Base-by-base conservation (phyloP, 1,284 basidiomycete species). In the Moesziomyces globuligerus region DNA sequence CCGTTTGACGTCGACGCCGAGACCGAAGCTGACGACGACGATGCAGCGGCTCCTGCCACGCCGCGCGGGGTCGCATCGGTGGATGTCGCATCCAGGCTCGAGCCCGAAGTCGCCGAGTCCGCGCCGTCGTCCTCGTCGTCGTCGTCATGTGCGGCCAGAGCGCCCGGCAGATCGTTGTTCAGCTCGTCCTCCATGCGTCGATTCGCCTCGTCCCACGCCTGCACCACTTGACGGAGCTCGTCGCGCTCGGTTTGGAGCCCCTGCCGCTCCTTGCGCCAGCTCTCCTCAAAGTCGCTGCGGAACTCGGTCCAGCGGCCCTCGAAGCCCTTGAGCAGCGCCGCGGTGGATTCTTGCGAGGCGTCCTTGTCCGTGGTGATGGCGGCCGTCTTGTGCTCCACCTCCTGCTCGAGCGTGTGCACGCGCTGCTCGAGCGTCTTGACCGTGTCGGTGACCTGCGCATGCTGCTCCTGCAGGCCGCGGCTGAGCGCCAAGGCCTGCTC, bases 241-340 rank as follows among this genome's bases (percentile, higher is more conserved):
- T 91, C 90, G 3, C 92, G 86, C 83, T 96, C 94, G 23, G 87
- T 85, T 7, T 86, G 86, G 92, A 93, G 93, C 47, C 90, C 90
- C 72, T 91, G 89, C 67, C 90, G 87, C 41, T 93, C 89, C 54
- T 85, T 84, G 49, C 70, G 71, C 79, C 81, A 83, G 18, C 74
- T 73, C 32, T 74, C 72, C 61, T 84, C 83, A 34, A 84, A 79
- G 51, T 70, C 61, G 23, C 68, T 67, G 42, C 76, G 81, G 86
- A 86, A 87, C 8, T 80, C 79, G 28, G 85, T 86, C 91, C 91
- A 94, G 56, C 90, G 88, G 7, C 89, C 88, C 74, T 94, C 91
- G 15, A 91, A 87, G n/a, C 83, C 83, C 25, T 60, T 48, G 56
- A 70, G 48, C 43, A 66, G 48, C 36, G 55, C 62, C 4, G 55